A percentile compares a stretch with the other conserved stretches of the same genome.
Conservation (phyloP, 306 rosid species). For the Cicer bijugum region DNA sequence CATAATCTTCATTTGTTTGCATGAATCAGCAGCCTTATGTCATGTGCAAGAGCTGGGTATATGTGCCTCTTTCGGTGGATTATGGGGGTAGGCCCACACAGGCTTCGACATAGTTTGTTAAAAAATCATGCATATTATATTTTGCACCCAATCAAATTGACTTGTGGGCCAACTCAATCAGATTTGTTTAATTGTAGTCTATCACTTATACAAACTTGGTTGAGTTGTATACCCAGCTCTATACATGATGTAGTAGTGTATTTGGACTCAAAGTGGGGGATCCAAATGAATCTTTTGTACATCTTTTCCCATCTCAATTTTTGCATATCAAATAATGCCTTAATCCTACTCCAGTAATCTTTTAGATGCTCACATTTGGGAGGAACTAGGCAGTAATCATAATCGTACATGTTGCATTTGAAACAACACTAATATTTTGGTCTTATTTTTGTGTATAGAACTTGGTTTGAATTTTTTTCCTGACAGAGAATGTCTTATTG, state of each 20-base stretch:
- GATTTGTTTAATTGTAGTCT: not conserved
- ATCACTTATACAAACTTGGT: not conserved
- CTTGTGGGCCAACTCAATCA: not conserved
- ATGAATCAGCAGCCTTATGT: slow-evolving; percentile 9
- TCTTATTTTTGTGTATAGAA: slow-evolving; percentile 27
- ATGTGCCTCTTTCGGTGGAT: not conserved
- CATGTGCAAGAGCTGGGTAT: slow-evolving; percentile 4
- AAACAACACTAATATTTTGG: slow-evolving; percentile 11
- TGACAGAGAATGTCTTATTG: not conserved
- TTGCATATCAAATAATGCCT: slow-evolving; percentile 16
- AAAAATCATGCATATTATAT: not conserved
- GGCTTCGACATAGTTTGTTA: not conserved
- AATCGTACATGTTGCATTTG: slow-evolving; percentile 16
- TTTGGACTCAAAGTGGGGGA: not conserved
- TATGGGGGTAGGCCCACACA: not conserved
- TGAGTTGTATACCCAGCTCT: not conserved
- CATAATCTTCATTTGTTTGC: slow-evolving; percentile 29
- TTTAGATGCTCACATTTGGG: slow-evolving; percentile 23
- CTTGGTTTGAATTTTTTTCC: slow-evolving; percentile 2
- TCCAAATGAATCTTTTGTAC: not conserved
- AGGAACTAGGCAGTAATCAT: slow-evolving; percentile 5
- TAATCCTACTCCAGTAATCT: slow-evolving; percentile 16
- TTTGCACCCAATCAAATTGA: not conserved
- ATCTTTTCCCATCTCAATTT: slow-evolving; percentile 32
- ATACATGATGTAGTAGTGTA: not conserved